Base-by-base conservation (phyloP, 345 rosid genomes). In the Acer negundo region DNA sequence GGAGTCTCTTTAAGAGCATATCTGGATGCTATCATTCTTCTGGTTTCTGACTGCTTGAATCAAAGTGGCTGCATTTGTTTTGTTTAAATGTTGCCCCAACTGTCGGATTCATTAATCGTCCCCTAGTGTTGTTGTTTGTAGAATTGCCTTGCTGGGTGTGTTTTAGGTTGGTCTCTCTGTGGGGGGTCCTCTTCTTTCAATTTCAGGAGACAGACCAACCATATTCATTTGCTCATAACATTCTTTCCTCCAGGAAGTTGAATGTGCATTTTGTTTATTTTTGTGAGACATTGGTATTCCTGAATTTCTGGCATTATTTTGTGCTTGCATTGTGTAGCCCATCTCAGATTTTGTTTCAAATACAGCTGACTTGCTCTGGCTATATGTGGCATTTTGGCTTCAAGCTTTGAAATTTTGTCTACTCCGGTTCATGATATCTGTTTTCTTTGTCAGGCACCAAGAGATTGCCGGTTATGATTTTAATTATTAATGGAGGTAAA, bases 341-440 rank as follows among this genome's bases (percentile, higher is more conserved):
- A 38, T 20, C n/a, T 58, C 47, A n/a, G 75, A 22, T 72, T 13
- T 13, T 58, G 66, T 72, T 72, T 66, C 20, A 58, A 31, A 31
- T 31, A 31, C 35, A 31, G 35, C 35, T 31, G 35, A 31, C 35
- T 31, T 31, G 35, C 35, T 31, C 35, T 31, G 0, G 35, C 35
- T 31, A 31, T 31, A 31, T 31, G 35, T 31, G 35, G 35, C 35
- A 31, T 31, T 31, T 31, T 5, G 35, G 35, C 6, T 31, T 31
- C 35, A 31, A 31, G 35, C 6, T 31, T 5, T 31, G 35, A 31
- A 31, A 31, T 31, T 31, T 31, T 31, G 35, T 31, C 5, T 31
- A 4, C 35, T 31, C 35, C 35, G 35, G 4, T 31, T 31, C 35
- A 31, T 31, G 35, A 31, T 31, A 31, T 31, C 35, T 31, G 5